phyloP scores from a whole-genome alignment of 2,329 filamentous ascomycete genomes.

The Hortaea sp. region DNA sequence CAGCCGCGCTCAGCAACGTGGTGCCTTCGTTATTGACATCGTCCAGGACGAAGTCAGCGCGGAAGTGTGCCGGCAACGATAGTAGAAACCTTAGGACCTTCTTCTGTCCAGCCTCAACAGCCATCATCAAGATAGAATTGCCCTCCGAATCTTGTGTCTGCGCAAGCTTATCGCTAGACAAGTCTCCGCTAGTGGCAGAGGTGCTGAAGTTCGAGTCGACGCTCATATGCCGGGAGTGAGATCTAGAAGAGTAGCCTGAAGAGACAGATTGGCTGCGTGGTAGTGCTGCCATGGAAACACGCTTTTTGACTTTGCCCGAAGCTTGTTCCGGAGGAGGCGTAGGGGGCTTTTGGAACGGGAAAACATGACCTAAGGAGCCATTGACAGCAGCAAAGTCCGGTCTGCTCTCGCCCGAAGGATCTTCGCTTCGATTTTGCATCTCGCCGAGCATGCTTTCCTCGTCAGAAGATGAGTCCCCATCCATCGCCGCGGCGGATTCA shows the following conservation, averaged over 20 bases:
- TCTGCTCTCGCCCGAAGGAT: neutral
- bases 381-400: conserved; percentile 24
- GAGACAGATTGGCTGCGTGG: conserved; percentile 71
- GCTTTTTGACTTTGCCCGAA: conserved; percentile 54
- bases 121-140: conserved; percentile 64
- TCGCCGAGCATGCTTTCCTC: conserved; percentile 1
- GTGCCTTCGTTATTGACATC: conserved; percentile 87
- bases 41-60: conserved; percentile 58
- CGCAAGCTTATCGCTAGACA: conserved; percentile 67
- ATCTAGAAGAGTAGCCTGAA: conserved; percentile 62
- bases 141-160: conserved; percentile 61
- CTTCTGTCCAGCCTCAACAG: conserved; percentile 50
- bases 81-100: conserved; percentile 72
- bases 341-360: conserved; percentile 62
- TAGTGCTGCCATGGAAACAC: conserved; percentile 72
- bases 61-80: conserved; percentile 65
- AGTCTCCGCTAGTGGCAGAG: conserved; percentile 65
- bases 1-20: conserved; percentile 77
- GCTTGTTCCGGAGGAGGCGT: conserved; percentile 35
- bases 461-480: conserved; percentile 13
- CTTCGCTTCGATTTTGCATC: neutral
- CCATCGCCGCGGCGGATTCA: conserved; percentile 9
- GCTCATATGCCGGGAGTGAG: conserved; percentile 68
- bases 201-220: conserved; percentile 53
- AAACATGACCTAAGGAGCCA: conserved; percentile 70